Evolutionary conservation across 129 eudicot species (phyloP).

Genomic region (Artemisia annua): DNA sequence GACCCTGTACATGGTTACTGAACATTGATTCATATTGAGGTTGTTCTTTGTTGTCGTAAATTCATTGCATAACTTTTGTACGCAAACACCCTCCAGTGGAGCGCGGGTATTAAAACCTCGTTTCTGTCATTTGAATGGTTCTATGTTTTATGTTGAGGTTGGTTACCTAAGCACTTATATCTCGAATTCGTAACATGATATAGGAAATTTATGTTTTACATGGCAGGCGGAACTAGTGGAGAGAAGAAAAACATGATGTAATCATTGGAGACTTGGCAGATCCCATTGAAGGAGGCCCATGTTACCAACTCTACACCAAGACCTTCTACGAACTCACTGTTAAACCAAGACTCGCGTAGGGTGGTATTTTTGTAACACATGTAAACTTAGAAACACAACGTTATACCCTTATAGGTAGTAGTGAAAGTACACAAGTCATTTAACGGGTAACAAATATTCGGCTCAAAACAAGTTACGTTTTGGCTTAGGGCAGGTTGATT

Average conservation of each 20-base stretch:
- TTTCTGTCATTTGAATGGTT: too few species aligned
- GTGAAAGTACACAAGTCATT: too few species aligned
- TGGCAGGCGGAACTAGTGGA: constrained; percentile 68
- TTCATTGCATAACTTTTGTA: too few species aligned
- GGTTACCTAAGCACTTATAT: too few species aligned
- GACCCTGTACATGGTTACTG: constrained; percentile 17
- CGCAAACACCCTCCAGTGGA: too few species aligned
- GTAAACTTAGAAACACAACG: constrained; percentile 31
- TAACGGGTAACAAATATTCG: too few species aligned
- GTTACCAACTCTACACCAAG: constrained; percentile 89
- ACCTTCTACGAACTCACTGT: constrained; percentile 78
- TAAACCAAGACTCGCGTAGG: constrained; percentile 72
- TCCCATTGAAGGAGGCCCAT: constrained; percentile 98
- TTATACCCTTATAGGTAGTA: background rate
- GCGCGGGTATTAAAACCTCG: too few species aligned
- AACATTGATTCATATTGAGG: too few species aligned
- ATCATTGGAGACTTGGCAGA: constrained; percentile 96
- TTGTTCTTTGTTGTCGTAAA: too few species aligned
- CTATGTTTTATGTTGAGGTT: too few species aligned
- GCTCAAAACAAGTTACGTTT: too few species aligned
- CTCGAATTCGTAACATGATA: background rate
- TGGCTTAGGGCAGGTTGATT: too few species aligned
- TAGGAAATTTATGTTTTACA: background rate
- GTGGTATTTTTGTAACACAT: constrained; percentile 96
- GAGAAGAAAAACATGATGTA: constrained; percentile 76